Evolutionary conservation across 257 asterid species (phyloP).

Genomic region (Solanum verrucosum): DNA sequence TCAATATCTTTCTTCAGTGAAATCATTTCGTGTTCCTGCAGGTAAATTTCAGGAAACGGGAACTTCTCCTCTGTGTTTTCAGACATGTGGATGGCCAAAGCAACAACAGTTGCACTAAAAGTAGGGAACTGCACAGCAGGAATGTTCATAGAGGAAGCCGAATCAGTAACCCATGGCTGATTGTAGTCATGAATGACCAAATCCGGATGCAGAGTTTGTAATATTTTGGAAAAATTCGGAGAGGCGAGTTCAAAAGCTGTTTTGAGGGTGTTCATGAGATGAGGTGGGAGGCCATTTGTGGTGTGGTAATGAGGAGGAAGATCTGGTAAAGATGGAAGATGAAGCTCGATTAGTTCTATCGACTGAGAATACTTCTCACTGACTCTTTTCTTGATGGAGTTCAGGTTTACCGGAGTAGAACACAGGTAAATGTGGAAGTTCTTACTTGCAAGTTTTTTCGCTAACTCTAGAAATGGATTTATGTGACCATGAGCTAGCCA

Average conservation of each 20-base stretch:
- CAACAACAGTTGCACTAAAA: conserved; percentile 19
- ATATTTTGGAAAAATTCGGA: conserved; percentile 8
- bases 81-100: conserved; percentile 18
- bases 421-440: conserved; percentile 18
- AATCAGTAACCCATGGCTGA: conserved; percentile 42
- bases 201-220: conserved; percentile 17
- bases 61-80: not conserved
- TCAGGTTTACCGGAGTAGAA: conserved; percentile 35
- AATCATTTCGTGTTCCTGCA: not conserved
- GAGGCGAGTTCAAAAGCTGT: conserved; percentile 18
- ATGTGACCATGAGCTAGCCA: conserved; percentile 4
- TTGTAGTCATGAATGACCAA: conserved; percentile 30
- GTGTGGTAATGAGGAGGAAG: conserved; percentile 38
- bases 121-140: conserved; percentile 41
- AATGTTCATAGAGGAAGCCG: not conserved
- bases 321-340: conserved; percentile 14
- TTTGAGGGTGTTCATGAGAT: conserved; percentile 30
- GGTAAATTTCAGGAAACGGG: conserved; percentile 10
- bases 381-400: conserved; percentile 21
- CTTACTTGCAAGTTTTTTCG: conserved; percentile 21
- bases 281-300: conserved; percentile 47
- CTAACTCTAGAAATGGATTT: conserved; percentile 17
- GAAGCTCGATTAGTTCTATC: conserved; percentile 22
- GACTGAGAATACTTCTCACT: conserved; percentile 5
- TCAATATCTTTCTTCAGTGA: not conserved